Evolutionary conservation across 2,329 filamentous ascomycete species (phyloP), one percentile per base, ranked within the genome.

Genomic region (Hymenoscyphus scutula): DNA sequence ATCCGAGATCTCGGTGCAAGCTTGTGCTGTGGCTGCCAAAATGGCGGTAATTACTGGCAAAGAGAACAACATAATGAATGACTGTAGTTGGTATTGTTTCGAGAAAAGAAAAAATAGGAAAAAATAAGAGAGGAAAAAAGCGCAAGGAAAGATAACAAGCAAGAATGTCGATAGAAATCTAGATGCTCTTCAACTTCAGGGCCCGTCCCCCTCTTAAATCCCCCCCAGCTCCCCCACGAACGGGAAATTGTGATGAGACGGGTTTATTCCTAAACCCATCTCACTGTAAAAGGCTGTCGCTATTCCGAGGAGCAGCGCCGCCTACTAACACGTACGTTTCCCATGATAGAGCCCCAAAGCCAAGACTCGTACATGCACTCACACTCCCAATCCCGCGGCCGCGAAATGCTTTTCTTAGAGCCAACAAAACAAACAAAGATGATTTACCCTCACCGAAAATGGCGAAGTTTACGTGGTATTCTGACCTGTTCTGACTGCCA

Each of bases 31-130:
- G n/a, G 30, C 19, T 17, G 41, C 41, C 27, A 59, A 27, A 29
- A 25, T 25, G 15, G 56, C 51, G 10, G 41, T 27, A 11, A 51
- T 30, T 27, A 51, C 8, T 48, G 38, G 15, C 7, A 30, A 11
- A 5, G 56, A 59, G 27, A 59, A 59, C 25, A 48, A 30, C 56
- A 59, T 34, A 51, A 11, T 11, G 45, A 51, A 23, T 51, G 45
- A 25, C 10, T 51, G n/a, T 5, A 23, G 19, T 51, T 51, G 19
- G 45, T 51, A 19, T 51, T 51, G 23, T 25, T 51, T 5, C 19
- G 4, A 25, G 10, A 11, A 25, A 51, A 25, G 25, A 4, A 23
- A 23, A 51, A 25, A 25, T 3, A 51, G 11, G 6, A 19, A 19
- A 19, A 23, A 51, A 23, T 25, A 23, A 19, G 19, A 51, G 45